Base-by-base conservation (phyloP, 768 basidiomycete species). In the Serpula lacrymans region DNA sequence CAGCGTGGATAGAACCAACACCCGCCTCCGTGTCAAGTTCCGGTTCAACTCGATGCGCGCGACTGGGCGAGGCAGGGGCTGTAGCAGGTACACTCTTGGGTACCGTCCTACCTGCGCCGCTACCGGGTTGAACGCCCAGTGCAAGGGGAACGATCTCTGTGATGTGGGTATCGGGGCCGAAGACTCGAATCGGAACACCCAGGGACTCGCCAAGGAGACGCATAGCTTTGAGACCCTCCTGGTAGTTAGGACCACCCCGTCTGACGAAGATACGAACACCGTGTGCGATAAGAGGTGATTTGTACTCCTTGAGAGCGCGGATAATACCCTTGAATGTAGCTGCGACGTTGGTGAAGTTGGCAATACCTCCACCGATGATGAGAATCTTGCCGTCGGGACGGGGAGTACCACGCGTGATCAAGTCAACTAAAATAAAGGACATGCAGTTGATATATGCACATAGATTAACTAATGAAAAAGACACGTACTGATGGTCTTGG, bases 311-410 rank as follows among this genome's bases (percentile, higher is more conserved):
- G 51, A 99, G 77, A 13, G 96, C 94, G 32, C 83, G 88, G 66
- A 99, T 99, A 75, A 98, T 99, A 28, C 95, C 95, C 77, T 98
- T 97, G 87, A 99, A 99, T 45, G 95, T 98, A 8, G 95, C 86
- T 24, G 94, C 96, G 52, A 98, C 94, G 62, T 99, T 97, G 62
- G 93, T 97, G 72, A 99, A 99, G 81, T 99, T 99, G 72, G 96
- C 96, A 48, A 96, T 96, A 71, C 95, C 95, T 68, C 96, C 96
- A 67, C 95, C 96, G 51, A 99, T 96, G 77, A 99, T 96, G 67
- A 98, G 87, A 62, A 98, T 82, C 71, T 99, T 99, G 74, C 96
- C 96, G 37, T 96, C 71, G 38, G 84, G 72, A 52, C 80, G 75
- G 35, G 88, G 83, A 17, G 74, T 68, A 34, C 94, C 93, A 44